Percentiles rank a stretch among this genome's conserved stretches.
Evolutionary conservation across 1,139 yeast species (phyloP).

Genomic region (Sugiyamaella grinbergsii): DNA sequence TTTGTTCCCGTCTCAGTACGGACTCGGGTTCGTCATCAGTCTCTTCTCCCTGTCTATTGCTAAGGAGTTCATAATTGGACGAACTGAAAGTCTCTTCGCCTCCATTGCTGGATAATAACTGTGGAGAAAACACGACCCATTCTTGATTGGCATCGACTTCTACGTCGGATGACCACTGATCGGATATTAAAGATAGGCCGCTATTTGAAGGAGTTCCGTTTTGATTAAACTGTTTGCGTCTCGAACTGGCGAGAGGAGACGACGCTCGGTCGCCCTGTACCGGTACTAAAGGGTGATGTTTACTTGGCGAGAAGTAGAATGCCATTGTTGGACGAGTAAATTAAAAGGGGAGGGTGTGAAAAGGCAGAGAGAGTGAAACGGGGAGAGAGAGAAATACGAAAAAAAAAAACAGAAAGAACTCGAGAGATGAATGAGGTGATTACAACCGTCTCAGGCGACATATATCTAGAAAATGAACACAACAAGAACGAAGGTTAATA

Average conservation of each 20-base stretch:
- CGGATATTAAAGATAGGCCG: constrained; percentile 11
- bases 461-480: too few relatives aligned
- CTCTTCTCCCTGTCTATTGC: not conserved
- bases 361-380: not conserved
- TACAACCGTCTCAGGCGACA: too few relatives aligned
- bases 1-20: not conserved
- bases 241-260: constrained; percentile 1
- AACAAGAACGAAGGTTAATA: too few relatives aligned
- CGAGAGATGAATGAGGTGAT: too few relatives aligned
- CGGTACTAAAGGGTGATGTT: constrained; percentile 22
- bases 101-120: constrained; percentile 18
- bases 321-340: constrained; percentile 15
- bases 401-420: too few relatives aligned
- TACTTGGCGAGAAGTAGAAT: constrained; percentile 22
- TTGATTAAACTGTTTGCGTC: not conserved
- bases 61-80: constrained; percentile 1
- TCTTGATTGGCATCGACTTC: constrained; percentile 30
- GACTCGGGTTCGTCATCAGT: not conserved
- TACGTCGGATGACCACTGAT: constrained; percentile 9
- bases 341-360: not conserved
- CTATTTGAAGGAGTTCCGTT: constrained; percentile 7
- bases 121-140: constrained; percentile 40
- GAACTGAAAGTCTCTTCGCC: constrained; percentile 10
- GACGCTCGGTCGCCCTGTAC: constrained; percentile 1
- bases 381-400: too few relatives aligned